Evolutionary conservation across 805 yeast genomes (phyloP).

Genomic region (Tetrapisispora nanseiensis): DNA sequence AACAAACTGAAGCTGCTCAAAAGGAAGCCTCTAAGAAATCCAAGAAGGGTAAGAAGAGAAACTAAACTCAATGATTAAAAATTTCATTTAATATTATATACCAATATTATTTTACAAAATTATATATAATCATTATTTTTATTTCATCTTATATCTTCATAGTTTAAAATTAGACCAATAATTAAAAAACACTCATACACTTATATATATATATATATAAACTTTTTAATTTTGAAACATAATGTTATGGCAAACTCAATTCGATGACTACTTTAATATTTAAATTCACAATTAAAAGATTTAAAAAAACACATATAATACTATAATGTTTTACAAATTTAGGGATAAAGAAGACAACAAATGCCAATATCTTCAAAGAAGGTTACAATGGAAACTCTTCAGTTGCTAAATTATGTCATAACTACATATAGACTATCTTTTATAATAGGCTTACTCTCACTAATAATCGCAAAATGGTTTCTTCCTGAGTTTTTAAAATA

Average conservation of each 20-base stretch:
- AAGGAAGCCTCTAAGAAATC: conserved; percentile 38
- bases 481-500: conserved; percentile 34
- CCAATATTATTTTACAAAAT: neutral
- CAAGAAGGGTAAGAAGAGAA: conserved; percentile 11
- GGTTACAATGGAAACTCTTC: neutral
- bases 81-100: conserved; percentile 1
- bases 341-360: too few relatives aligned
- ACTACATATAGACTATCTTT: conserved; percentile 4
- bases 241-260: too few relatives aligned
- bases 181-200: neutral
- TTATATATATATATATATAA: neutral
- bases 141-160: conserved; percentile 4
- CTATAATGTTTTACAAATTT: too few relatives aligned
- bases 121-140: conserved; percentile 2
- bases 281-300: too few relatives aligned
- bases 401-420: neutral
- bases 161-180: conserved; percentile 3
- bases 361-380: too few relatives aligned
- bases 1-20: conserved; percentile 83
- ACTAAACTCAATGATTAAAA: conserved; percentile 2
- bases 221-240: too few relatives aligned
- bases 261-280: too few relatives aligned
- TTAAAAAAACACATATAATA: too few relatives aligned
- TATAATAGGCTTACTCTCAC: conserved; percentile 16
- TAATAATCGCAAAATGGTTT: conserved; percentile 28